Conservation (phyloP, 164 flowering plant genomes). For the Kingdonia uniflora region DNA sequence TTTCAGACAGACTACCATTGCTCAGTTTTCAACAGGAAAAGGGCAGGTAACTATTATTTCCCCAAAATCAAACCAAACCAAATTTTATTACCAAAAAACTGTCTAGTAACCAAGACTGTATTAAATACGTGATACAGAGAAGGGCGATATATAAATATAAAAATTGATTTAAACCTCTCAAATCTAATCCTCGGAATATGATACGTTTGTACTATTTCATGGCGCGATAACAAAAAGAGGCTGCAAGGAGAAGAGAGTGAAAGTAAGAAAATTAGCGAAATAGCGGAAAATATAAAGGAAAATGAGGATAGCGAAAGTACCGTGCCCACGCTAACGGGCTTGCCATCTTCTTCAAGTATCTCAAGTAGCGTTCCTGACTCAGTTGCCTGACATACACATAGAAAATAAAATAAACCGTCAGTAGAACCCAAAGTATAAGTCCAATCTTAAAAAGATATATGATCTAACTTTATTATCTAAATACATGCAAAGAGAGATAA, state of each 20-base stretch:
- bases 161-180: too few relatives aligned
- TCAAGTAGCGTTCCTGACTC: conserved; percentile 52
- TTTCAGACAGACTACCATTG: too few relatives aligned
- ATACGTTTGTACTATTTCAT: too few relatives aligned
- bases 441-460: neutral
- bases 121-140: too few relatives aligned
- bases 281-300: neutral
- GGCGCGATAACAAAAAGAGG: conserved; percentile 34
- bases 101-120: too few relatives aligned
- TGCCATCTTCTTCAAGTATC: conserved; percentile 42
- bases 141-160: too few relatives aligned
- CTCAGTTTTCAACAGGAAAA: too few relatives aligned
- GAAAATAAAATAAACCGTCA: neutral
- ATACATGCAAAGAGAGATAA: neutral
- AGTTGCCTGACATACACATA: conserved; percentile 35
- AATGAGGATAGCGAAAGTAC: conserved; percentile 18
- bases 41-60: too few relatives aligned
- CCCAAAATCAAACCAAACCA: too few relatives aligned
- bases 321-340: conserved; percentile 55
- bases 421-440: neutral
- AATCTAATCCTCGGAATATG: too few relatives aligned
- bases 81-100: too few relatives aligned
- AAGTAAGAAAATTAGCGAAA: neutral
- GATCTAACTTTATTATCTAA: neutral
- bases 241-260: conserved; percentile 21